Conservation (phyloP, 2,329 filamentous ascomycete genomes). For the Knoxdaviesia capensis region DNA sequence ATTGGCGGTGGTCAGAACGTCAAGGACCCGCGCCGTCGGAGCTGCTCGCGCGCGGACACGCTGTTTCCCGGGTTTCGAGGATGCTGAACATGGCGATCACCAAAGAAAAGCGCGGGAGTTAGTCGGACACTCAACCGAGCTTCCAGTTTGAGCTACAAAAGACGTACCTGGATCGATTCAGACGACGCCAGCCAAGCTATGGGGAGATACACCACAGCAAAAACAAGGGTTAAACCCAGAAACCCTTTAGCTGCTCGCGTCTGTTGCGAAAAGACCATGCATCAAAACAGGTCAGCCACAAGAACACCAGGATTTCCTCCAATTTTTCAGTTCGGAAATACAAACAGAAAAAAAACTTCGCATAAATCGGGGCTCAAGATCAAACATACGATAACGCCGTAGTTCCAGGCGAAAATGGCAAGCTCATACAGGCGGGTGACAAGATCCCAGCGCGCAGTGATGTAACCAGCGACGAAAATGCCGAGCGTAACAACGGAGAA, state of each 20-base stretch:
- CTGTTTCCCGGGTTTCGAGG: constrained; percentile 58
- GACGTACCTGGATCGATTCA: constrained; percentile 59
- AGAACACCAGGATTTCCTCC: too few species aligned
- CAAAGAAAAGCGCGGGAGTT: background rate
- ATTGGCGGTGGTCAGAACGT: constrained; percentile 37
- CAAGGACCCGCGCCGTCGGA: constrained; percentile 69
- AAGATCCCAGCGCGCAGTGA: constrained; percentile 96
- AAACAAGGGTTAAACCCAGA: constrained; percentile 58
- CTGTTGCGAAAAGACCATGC: background rate
- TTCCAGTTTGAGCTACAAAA: background rate
- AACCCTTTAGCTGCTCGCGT: constrained; percentile 4
- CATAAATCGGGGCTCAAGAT: too few species aligned
- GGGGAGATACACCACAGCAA: constrained; percentile 67
- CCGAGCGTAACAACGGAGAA: constrained; percentile 89
- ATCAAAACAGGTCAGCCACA: background rate
- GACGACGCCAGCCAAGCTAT: constrained; percentile 62
- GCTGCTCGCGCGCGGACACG: constrained; percentile 86
- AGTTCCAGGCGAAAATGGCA: constrained; percentile 91
- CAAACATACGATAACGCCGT: constrained; percentile 74
- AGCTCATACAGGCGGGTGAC: constrained; percentile 94
- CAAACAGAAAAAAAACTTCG: too few species aligned
- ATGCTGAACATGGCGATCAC: constrained; percentile 34
- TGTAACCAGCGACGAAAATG: constrained; percentile 99
- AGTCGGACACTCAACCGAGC: too few species aligned
- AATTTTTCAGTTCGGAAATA: too few species aligned